phyloP scores from a whole-genome alignment of 1,284 basidiomycete genomes.

The Leccinum variabile region DNA sequence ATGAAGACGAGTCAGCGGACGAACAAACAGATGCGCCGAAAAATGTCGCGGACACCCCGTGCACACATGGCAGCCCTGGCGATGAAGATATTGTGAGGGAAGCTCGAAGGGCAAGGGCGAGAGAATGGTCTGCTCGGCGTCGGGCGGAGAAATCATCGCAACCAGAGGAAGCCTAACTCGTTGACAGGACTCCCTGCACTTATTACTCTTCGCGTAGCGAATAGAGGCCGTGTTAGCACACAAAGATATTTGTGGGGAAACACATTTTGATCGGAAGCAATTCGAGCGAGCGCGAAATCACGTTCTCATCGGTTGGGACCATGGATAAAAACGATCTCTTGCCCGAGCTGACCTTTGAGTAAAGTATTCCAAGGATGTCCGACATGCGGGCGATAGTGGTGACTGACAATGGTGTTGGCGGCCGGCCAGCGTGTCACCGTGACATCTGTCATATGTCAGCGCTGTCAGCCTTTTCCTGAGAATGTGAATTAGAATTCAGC shows the following conservation, averaged over 20 bases:
- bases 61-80: background rate
- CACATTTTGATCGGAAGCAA: conserved; percentile 2
- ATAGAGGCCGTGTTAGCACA: background rate
- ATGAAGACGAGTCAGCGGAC: conserved; percentile 23
- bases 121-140: conserved; percentile 55
- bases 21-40: conserved; percentile 10
- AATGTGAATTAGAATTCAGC: background rate
- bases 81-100: conserved; percentile 43
- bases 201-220: background rate
- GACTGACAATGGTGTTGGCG: too few relatives aligned
- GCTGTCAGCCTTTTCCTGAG: conserved; percentile 13
- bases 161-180: conserved; percentile 5
- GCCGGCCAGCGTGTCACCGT: conserved; percentile 14
- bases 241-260: background rate
- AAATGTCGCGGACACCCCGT: conserved; percentile 1
- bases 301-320: background rate
- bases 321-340: too few relatives aligned
- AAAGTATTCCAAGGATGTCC: background rate
- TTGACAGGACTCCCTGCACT: background rate
- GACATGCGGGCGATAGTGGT: background rate
- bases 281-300: background rate
- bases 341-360: too few relatives aligned
- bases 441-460: background rate
- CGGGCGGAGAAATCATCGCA: conserved; percentile 24
- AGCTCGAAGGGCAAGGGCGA: conserved; percentile 52